phyloP scores from a whole-genome alignment of 2,329 filamentous ascomycete species.

The Byssochlamys sp. region DNA sequence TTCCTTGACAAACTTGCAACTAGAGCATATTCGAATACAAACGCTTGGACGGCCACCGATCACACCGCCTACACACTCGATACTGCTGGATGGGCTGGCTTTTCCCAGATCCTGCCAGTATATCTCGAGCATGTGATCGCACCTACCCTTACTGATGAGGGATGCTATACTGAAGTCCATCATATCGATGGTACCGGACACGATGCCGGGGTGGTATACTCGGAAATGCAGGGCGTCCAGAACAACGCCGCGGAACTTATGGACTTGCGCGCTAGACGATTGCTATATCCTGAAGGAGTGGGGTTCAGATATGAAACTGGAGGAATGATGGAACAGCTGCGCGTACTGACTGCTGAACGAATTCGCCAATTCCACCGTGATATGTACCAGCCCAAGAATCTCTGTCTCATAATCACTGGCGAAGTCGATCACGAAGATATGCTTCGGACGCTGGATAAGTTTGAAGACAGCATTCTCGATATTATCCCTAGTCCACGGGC shows the following conservation, averaged over 20 bases:
- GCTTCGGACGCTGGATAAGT: constrained; percentile 70
- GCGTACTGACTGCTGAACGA: constrained; percentile 73
- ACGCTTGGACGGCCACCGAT: constrained; percentile 93
- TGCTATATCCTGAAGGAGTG: constrained; percentile 78
- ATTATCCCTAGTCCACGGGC: constrained; percentile 66
- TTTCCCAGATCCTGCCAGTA: constrained; percentile 84
- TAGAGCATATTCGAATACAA: constrained; percentile 84
- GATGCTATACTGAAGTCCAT: constrained; percentile 90
- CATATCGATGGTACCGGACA: constrained; percentile 88
- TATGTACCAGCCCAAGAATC: constrained; percentile 96
- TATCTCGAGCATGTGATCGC: constrained; percentile 91
- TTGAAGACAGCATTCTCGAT: constrained; percentile 76
- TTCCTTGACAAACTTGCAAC: constrained; percentile 89
- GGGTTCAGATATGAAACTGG: constrained; percentile 98
- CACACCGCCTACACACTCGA: constrained; percentile 94
- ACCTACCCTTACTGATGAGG: constrained; percentile 84
- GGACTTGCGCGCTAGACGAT: constrained; percentile 67
- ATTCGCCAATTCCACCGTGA: constrained; percentile 90
- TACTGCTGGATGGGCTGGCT: constrained; percentile 93
- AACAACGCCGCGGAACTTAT: constrained; percentile 78
- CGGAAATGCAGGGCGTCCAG: constrained; percentile 94
- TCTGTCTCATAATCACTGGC: constrained; percentile 84
- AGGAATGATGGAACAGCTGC: constrained; percentile 84
- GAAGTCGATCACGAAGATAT: constrained; percentile 77
- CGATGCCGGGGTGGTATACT: constrained; percentile 94